phyloP scores from a whole-genome alignment of 305 asterid species.

The Andrographis paniculata region DNA sequence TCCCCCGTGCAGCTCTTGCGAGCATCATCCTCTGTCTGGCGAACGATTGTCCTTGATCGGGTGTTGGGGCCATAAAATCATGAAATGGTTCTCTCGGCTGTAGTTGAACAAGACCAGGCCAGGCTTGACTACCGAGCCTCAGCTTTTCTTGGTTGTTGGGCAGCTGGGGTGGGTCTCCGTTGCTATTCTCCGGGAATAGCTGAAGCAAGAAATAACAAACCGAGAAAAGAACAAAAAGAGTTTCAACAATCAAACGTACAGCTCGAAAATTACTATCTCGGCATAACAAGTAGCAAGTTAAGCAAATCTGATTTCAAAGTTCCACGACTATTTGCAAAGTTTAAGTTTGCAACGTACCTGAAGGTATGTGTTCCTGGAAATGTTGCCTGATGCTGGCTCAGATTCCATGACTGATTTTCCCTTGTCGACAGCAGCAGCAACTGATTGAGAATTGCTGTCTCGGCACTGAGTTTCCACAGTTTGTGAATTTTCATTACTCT shows the following conservation, averaged over 20 bases:
- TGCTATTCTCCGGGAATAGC: constrained; percentile 36
- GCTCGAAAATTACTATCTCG: too few species aligned
- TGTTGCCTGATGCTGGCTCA: background rate
- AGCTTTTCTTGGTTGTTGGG: background rate
- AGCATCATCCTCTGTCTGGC: background rate
- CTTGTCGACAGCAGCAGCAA: constrained; percentile 11
- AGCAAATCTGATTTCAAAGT: background rate
- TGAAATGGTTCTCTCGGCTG: background rate
- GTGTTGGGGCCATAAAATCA: background rate
- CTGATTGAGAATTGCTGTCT: constrained; percentile 17
- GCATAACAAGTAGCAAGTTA: too few species aligned
- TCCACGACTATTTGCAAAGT: background rate
- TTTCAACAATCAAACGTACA: background rate
- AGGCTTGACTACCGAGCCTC: background rate
- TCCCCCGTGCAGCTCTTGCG: constrained; percentile 23
- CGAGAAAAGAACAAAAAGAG: background rate
- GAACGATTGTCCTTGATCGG: background rate
- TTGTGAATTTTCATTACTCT: background rate
- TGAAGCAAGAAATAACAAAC: constrained; percentile 20
- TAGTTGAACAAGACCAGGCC: background rate
- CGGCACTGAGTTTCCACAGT: background rate
- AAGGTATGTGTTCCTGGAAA: constrained; percentile 18
- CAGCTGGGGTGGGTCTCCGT: constrained; percentile 7
- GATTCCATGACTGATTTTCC: constrained; percentile 16
- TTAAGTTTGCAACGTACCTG: constrained; percentile 27